Base-by-base conservation (phyloP, 1,139 yeast species). In the Debaryomycetaceae sp. region DNA sequence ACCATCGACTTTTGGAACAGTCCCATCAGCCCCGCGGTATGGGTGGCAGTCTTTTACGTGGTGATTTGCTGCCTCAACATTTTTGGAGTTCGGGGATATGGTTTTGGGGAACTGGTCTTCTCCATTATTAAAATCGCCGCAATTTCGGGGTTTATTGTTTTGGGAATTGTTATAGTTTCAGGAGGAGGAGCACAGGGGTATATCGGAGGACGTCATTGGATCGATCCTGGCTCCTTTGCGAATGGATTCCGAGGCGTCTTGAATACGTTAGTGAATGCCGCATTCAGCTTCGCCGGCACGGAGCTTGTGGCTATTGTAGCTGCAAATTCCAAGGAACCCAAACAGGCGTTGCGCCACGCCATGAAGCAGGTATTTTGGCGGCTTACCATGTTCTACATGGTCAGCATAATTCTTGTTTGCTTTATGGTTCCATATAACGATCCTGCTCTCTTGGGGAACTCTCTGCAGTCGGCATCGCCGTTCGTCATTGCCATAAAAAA, bases 401-500 rank as follows among this genome's bases (percentile, higher is more conserved):
- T 47, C 27, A 36, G 49, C 16, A 35, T 46, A 19, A 37, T 42
- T 16, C 32, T 47, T 28, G 37, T 47, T 20, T 40, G 44, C 23
- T 45, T 44, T 26, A 32, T 45, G 39, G 51, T 47, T 2, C 43
- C 51, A 5, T 47, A 31, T 25, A 38, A 42, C 29, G 41, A 43
- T 27, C 32, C 36, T 3, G 27, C 31, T 5, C 38, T 46, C 30
- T 28, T 36, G 15, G 41, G 41, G 4, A 38, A 38, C 25, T 29
- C 40, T 1, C 25, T 47, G 13, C 54, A 56, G 2, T 49, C 62
- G 22, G 61, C 66, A 4, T 66, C 77, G 7, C 79, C 79, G 13
- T 69, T 73, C 49, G 74, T 73, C 5, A 61, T 71, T 40, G 76
- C 77, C n/a, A 60, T 73, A 30, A 43, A 50, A 13, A 47, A 49